Base-by-base conservation (phyloP, 148 eudicot species). In the Vaccinium vitisidaea region DNA sequence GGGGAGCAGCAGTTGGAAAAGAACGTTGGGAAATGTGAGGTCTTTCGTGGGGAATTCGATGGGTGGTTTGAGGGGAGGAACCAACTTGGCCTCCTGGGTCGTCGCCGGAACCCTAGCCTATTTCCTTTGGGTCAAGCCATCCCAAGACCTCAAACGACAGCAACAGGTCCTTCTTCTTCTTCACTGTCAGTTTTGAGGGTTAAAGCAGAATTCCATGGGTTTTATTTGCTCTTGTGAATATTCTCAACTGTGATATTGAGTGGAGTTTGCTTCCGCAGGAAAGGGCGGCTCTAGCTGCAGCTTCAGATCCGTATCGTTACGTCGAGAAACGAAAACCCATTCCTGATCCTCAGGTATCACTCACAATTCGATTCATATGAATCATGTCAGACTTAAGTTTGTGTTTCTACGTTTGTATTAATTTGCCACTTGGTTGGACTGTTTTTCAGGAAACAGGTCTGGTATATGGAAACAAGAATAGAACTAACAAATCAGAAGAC, bases 31-130 rank as follows among this genome's bases (percentile, higher is more conserved):
- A 0, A 93, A 91, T 74, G 88, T 90, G 80, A 87, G 95, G 59
- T 91, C 96, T 0, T 88, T 95, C 70, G 18, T 93, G 6, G 95
- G 95, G 46, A 94, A 94, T 86, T 87, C 94, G 10, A 90, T 89
- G 92, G 96, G 98, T 39, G 95, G 98, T 18, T 83, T 93, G 21
- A 84, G 92, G 79, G 98, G 96, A 6, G 90, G 92, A 25, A 71
- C 87, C 84, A 93, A 89, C 50, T 80, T 95, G 50, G 96, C 98
- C 39, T 90, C 98, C 0, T 95, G 98, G 98, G 87, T 87, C 12
- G 98, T 93, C 63, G 98, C 98, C 82, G 98, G 98, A 83, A 92
- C 95, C 83, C 88, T 95, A 82, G 98, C 96, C 6, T 93, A 95
- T 86, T 91, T 80, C 81, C 89, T 95, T 4, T 93, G 95, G 95